Conservation (phyloP, 345 rosid species). For the Gossypium anomalum region DNA sequence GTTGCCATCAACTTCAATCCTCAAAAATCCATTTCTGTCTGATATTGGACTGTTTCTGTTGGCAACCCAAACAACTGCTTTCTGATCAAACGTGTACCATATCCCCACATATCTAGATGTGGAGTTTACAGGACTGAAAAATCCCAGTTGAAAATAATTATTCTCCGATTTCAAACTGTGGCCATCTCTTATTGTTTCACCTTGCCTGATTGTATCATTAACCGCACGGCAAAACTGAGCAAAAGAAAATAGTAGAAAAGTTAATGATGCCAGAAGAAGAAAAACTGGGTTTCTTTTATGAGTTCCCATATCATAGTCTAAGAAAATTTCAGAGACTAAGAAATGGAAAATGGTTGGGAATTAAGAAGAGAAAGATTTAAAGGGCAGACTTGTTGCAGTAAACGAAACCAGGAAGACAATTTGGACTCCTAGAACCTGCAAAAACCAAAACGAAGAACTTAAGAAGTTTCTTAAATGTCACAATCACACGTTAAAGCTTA, state of each 20-base stretch:
- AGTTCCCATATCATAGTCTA: slow-evolving; percentile 16
- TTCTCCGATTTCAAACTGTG: slow-evolving; percentile 31
- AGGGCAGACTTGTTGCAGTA: background rate
- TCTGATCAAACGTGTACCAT: slow-evolving; percentile 41
- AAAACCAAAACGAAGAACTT: background rate
- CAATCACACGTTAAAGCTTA: background rate
- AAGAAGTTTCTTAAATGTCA: background rate
- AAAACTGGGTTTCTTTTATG: slow-evolving; percentile 13
- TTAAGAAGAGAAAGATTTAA: background rate
- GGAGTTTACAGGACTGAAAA: slow-evolving; percentile 47
- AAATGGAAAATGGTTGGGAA: background rate
- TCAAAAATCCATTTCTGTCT: slow-evolving; percentile 39
- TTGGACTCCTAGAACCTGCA: background rate
- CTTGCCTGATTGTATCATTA: slow-evolving; percentile 29
- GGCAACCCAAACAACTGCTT: slow-evolving; percentile 61
- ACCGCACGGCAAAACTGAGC: slow-evolving; percentile 27
- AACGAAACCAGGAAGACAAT: background rate
- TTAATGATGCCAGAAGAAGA: slow-evolving; percentile 20
- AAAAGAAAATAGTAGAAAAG: slow-evolving; percentile 20
- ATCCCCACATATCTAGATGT: slow-evolving; percentile 53
- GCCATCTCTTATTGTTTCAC: slow-evolving; percentile 41
- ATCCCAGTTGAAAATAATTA: slow-evolving; percentile 47
- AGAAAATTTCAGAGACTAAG: background rate
- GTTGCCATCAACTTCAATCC: slow-evolving; percentile 45
- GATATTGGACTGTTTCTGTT: slow-evolving; percentile 52